These are phyloP conservation scores for Brassica incana DNA, from an alignment of 345 rosid genomes.

Conservation along the genomic window DNA sequence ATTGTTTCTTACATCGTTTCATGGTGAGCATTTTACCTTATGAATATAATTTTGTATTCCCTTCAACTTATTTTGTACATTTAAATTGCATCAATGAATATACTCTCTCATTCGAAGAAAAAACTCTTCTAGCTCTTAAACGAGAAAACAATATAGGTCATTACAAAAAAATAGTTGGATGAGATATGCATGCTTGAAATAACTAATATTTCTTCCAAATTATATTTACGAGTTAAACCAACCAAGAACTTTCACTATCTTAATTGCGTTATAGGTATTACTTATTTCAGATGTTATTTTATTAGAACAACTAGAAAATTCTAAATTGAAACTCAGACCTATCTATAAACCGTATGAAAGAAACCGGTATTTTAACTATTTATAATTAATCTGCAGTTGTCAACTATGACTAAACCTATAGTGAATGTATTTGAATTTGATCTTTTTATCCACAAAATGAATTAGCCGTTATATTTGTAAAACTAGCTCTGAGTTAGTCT, in stretches of 20 bases:
- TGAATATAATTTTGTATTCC: background rate
- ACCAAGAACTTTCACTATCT: background rate
- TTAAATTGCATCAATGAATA: background rate
- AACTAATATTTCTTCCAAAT: background rate
- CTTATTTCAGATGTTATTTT: background rate
- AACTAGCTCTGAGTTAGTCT: background rate
- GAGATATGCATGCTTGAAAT: background rate
- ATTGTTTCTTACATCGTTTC: background rate
- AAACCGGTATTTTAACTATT: background rate
- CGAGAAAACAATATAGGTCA: background rate
- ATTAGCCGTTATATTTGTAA: background rate
- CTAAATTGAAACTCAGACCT: background rate
- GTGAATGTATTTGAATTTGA: background rate
- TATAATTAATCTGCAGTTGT: background rate
- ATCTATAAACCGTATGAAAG: background rate
- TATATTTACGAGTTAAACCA: background rate
- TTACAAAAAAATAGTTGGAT: background rate
- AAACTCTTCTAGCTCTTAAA: background rate
- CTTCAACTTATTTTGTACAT: background rate
- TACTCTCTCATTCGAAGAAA: background rate
- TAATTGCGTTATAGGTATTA: background rate
- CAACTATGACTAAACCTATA: background rate
- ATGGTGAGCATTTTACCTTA: background rate
- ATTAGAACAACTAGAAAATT: background rate
- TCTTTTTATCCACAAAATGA: background rate